Evolutionary conservation across 345 rosid genomes (phyloP).

Genomic region (Salix arbutifolia): DNA sequence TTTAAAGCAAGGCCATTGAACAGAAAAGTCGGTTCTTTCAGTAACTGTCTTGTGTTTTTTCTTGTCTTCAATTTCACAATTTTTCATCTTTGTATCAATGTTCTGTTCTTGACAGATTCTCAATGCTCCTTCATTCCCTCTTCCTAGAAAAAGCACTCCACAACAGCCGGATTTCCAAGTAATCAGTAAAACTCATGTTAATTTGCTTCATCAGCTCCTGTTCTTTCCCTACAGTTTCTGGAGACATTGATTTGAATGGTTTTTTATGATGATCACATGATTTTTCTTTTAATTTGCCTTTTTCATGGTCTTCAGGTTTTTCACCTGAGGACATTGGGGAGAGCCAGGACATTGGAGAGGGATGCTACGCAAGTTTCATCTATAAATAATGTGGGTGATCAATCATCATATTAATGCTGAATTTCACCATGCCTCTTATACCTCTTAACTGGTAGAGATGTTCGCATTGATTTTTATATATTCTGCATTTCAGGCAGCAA

Average conservation of each 20-base stretch:
- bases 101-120: conserved; percentile 33
- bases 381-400: conserved; percentile 23
- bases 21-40: conserved; percentile 42
- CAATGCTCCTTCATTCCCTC: conserved; percentile 17
- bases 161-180: conserved; percentile 36
- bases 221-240: background rate
- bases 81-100: background rate
- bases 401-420: background rate
- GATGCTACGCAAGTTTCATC: conserved; percentile 34
- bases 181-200: background rate
- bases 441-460: background rate
- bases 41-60: background rate
- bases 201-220: background rate
- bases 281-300: background rate
- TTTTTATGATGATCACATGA: background rate
- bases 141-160: conserved; percentile 27
- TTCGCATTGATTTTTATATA: background rate
- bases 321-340: conserved; percentile 39
- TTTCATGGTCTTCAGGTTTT: conserved; percentile 31
- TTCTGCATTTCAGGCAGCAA: conserved; percentile 21
- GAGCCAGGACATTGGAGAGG: conserved; percentile 44
- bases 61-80: background rate
- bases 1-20: conserved; percentile 44
- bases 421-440: background rate
- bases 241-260: background rate